Evolutionary conservation across 1,284 basidiomycete genomes (phyloP), one percentile per base, ranked within the genome.

Genomic region (Malassezia arunalokei): DNA sequence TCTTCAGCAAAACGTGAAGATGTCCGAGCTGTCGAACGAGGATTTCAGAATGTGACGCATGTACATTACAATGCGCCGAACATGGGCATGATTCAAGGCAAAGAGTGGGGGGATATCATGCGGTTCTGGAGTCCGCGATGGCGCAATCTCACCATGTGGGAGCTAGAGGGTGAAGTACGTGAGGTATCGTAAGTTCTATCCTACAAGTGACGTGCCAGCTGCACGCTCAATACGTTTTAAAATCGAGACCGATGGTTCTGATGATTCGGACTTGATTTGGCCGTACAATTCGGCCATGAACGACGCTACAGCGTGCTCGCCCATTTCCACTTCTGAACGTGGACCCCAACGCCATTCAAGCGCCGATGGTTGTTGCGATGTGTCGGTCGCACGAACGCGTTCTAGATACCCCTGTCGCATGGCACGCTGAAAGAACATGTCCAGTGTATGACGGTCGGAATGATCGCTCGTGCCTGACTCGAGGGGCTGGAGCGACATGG

Each of bases 271-370:
- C 31, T 59, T 53, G 24, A 50, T 40, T 8, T 48, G 14, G 29
- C 47, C 29, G 24, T 47, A 69, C 15, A 73, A 43, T n/a, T 51
- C 46, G 33, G 53, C 29, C 8, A 73, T 48, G 33, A 73, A 73
- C n/a, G 33, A 35, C 11, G 61, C 68, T 9, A 69, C 59, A 3
- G 64, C 61, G 3, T 42, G 9, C 49, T 73, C 67, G 3, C 66
- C 66, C 8, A 73, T 47, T 51, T 73, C 71, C 12, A 52, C 52
- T 20, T 71, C 64, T 1, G 63, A 58, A 6, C 71, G 41, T 8
- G 68, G 54, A 1, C 71, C 71, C 71, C 71, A 73, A 9, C 62
- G 49, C 56, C 59, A 72, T 40, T 68, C 69, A 31, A 62, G 41
- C 2, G 33, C 37, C 0, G 37, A 39, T 12, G 32, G 37, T 6